These are phyloP conservation scores for Chalciporus chontae DNA, from an alignment of 768 basidiomycete species.

Conservation along the genomic window DNA sequence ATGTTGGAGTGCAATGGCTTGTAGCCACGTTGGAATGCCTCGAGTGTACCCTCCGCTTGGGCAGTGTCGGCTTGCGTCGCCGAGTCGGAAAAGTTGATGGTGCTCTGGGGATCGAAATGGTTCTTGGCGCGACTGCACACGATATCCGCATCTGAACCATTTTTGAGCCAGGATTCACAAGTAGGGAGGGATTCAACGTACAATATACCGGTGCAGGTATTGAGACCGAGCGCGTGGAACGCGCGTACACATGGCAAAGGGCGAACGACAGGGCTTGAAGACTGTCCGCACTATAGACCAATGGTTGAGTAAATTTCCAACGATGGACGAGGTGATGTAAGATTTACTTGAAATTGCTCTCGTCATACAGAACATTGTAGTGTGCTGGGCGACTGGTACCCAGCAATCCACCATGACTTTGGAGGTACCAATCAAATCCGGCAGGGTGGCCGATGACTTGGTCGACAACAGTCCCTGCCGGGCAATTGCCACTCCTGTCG, in stretches of 20 bases:
- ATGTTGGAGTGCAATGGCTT: constrained; percentile 52
- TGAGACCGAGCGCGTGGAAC: constrained; percentile 76
- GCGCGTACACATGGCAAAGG: constrained; percentile 77
- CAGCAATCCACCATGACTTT: constrained; percentile 71
- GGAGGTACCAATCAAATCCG: constrained; percentile 77
- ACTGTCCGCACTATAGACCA: constrained; percentile 49
- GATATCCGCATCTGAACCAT: constrained; percentile 63
- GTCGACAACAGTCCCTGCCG: constrained; percentile 78
- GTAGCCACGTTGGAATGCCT: constrained; percentile 51
- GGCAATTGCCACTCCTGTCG: constrained; percentile 70
- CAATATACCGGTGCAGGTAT: constrained; percentile 84
- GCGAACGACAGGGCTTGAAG: constrained; percentile 72
- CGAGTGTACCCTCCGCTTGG: constrained; percentile 40
- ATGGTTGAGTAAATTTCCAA: constrained; percentile 5
- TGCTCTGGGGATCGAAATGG: constrained; percentile 68
- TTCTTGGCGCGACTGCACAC: constrained; percentile 79
- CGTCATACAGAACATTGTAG: constrained; percentile 43
- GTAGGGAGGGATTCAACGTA: constrained; percentile 32
- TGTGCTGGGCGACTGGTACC: constrained; percentile 73
- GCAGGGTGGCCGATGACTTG: constrained; percentile 63
- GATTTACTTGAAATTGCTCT: constrained; percentile 57
- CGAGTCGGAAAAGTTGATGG: constrained; percentile 57
- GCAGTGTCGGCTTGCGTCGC: constrained; percentile 45
- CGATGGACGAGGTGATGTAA: not conserved
- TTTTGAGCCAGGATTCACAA: not conserved